Percentiles rank a stretch among this genome's conserved stretches.
Evolutionary conservation across 352 stramenopile species (phyloP).

Genomic region (Phytophthora boehmeriae): DNA sequence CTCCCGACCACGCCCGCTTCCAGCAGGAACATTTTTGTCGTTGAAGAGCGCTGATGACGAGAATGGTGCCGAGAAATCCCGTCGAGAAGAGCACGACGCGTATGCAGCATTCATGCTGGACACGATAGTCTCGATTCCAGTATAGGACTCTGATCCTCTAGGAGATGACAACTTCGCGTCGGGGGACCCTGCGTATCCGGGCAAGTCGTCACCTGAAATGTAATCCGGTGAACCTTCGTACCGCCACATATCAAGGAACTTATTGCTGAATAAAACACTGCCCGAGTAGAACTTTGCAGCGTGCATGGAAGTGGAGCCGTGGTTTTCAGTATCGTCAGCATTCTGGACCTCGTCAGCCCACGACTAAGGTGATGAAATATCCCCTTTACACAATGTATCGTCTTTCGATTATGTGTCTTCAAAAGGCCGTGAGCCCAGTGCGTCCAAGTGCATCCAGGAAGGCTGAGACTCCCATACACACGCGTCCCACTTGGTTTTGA

Average conservation of each 20-base stretch:
- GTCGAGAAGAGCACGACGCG: conserved; percentile 32
- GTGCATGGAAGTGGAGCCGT: conserved; percentile 69
- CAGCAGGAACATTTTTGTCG: conserved; percentile 45
- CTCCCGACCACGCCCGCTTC: conserved; percentile 56
- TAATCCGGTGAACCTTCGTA: conserved; percentile 83
- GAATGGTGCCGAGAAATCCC: conserved; percentile 21
- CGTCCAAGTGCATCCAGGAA: conserved; percentile 72
- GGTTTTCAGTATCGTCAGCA: conserved; percentile 75
- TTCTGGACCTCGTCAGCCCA: conserved; percentile 60
- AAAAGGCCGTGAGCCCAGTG: conserved; percentile 57
- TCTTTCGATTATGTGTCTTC: conserved; percentile 49
- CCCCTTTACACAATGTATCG: conserved; percentile 72
- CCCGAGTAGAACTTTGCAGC: conserved; percentile 75
- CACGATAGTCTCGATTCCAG: conserved; percentile 28
- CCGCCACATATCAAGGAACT: conserved; percentile 83
- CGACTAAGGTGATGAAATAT: conserved; percentile 80
- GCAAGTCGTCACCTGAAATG: conserved; percentile 49
- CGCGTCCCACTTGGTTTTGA: conserved; percentile 53
- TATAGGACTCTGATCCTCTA: conserved; percentile 7
- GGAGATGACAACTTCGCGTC: conserved; percentile 16
- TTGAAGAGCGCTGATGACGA: conserved; percentile 50
- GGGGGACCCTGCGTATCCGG: conserved; percentile 19
- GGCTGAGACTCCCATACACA: conserved; percentile 74
- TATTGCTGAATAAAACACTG: conserved; percentile 79
- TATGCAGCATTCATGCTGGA: conserved; percentile 24